Evolutionary conservation across 2,329 filamentous ascomycete species (phyloP).

Genomic region (Colletotrichum sidae): DNA sequence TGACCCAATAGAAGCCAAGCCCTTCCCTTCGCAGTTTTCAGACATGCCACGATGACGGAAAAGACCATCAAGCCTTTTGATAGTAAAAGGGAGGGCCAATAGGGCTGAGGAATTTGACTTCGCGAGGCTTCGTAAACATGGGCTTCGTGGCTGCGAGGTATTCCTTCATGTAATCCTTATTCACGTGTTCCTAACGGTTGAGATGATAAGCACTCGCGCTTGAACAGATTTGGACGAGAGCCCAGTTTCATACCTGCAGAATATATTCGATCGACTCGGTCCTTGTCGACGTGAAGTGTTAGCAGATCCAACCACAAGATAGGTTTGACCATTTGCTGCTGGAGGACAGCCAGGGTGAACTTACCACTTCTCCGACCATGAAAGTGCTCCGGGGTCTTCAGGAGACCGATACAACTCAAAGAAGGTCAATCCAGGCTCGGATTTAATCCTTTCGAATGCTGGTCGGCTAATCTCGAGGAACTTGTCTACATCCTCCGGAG

Average conservation of each 20-base stretch:
- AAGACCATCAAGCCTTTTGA: neutral
- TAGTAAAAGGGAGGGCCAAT: neutral
- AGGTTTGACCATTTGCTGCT: no score
- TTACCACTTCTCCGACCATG: conserved; percentile 56
- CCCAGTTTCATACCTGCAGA: neutral
- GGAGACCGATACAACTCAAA: conserved; percentile 54
- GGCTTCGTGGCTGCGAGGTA: neutral
- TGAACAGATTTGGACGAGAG: no score
- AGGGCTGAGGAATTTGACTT: neutral
- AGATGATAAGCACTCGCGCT: no score
- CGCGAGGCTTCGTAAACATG: neutral
- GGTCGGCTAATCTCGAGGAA: conserved; percentile 41
- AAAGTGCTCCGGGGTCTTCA: conserved; percentile 50
- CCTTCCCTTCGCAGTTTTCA: no score
- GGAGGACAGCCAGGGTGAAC: neutral
- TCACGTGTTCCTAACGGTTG: neutral
- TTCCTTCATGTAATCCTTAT: conserved; percentile 1
- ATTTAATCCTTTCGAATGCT: conserved; percentile 52
- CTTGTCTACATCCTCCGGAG: neutral
- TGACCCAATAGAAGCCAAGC: no score
- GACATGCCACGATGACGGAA: no score
- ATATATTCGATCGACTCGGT: neutral
- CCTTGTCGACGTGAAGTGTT: neutral
- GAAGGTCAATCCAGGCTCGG: conserved; percentile 56
- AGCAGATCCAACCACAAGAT: neutral